Evolutionary conservation across 805 yeast species (phyloP).

Genomic region (Lipomyces orientalis): DNA sequence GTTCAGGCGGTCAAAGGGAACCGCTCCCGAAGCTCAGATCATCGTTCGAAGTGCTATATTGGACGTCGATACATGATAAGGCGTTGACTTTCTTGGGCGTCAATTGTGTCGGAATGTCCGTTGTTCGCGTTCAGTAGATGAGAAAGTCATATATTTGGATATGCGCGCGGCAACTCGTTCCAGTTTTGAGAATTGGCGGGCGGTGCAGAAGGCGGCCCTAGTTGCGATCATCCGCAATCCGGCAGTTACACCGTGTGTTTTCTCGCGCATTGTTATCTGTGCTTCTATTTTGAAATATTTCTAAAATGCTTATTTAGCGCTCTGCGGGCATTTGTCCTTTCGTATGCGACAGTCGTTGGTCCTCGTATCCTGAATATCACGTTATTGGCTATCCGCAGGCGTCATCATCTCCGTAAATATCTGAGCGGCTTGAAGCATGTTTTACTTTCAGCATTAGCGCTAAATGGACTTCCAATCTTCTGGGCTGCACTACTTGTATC

Average conservation of each 20-base stretch:
- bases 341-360: conserved; percentile 23
- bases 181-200: neutral
- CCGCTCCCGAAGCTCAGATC: neutral
- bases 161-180: neutral
- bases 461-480: conserved; percentile 19
- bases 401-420: neutral
- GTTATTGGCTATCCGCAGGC: conserved; percentile 4
- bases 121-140: neutral
- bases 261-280: neutral
- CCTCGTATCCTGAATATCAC: conserved; percentile 21
- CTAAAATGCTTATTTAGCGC: conserved; percentile 10
- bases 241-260: conserved; percentile 6
- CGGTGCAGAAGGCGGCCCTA: neutral
- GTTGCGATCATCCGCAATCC: neutral
- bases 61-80: neutral
- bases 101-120: neutral
- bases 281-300: neutral
- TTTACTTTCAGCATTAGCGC: conserved; percentile 19
- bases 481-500: conserved; percentile 24
- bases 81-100: no score
- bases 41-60: neutral
- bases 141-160: neutral
- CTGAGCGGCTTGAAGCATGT: conserved; percentile 17
- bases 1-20: neutral
- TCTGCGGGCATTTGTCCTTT: conserved; percentile 20